Base-by-base conservation (phyloP, 75 land plant species). In the Pinus tabuliformis region DNA sequence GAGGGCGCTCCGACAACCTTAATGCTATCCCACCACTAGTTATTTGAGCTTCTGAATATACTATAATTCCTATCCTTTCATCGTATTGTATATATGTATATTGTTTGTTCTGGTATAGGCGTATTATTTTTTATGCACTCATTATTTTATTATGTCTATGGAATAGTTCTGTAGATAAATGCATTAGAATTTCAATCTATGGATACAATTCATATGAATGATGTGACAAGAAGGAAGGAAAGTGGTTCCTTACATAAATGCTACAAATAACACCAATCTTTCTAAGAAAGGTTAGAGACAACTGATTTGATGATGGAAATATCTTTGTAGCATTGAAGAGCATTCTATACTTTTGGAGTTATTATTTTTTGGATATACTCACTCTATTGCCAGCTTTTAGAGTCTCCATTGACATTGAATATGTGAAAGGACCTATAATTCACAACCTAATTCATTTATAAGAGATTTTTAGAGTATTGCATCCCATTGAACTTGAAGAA, bases 211-310 rank as follows among this genome's bases (percentile, higher is more conserved):
- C 26, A 26, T 26, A 26, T 26, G 99, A 97, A 96, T 96, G 95
- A 96, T 96, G 99, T 92, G 97, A 58, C 99, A 96, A 76, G 99
- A 97, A 75, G 99, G 99, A 85, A 86, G 99, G 86, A 92, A 96
- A 76, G 94, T 96, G 99, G 93, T 91, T 78, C 83, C 80, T 49
- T 96, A 96, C 87, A 84, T 91, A 83, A 96, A 94, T 85, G 89
- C 94, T 81, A 91, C 95, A 66, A 87, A 94, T 94, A 90, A 75
- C 75, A 89, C 61, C 99, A 97, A 62, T 92, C 98, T 78, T 96
- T 96, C 80, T 76, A 97, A 62, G 85, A 92, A 87, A 86, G 99
- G 79, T 96, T 97, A 58, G 99, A 96, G 87, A 90, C 86, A 72
- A 89, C 90, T 42, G 99, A 96, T 82, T 90, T 96, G 78, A 94